Percentiles rank a stretch among this genome's conserved stretches.
phyloP scores from a whole-genome alignment of 2,329 filamentous ascomycete genomes.

The Fusarium begoniae region DNA sequence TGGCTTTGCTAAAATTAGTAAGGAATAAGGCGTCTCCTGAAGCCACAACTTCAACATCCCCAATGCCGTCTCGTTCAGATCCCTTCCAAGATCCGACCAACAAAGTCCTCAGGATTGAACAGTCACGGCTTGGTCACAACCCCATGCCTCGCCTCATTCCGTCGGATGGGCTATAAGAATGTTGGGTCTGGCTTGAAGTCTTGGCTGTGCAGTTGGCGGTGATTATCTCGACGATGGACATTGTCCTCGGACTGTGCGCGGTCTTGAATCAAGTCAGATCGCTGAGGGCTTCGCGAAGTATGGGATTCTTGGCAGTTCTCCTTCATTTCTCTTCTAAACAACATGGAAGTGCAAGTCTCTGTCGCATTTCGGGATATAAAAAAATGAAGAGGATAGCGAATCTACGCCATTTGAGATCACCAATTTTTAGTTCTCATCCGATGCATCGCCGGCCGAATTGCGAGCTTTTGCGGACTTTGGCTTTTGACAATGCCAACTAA shows the following conservation, averaged over 20 bases:
- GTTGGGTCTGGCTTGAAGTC: accelerated
- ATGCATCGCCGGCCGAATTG: accelerated
- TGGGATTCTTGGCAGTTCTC: too few relatives aligned
- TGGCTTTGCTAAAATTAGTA: accelerated
- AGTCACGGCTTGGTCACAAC: accelerated
- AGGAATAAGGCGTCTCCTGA: accelerated
- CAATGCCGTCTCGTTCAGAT: not conserved
- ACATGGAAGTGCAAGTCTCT: too few relatives aligned
- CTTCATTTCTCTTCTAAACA: accelerated
- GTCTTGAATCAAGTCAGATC: not conserved
- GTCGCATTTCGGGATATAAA: accelerated
- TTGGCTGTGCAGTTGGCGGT: not conserved
- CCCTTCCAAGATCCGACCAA: not conserved
- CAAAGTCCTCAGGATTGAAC: not conserved
- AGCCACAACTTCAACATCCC: accelerated
- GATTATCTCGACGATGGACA: not conserved
- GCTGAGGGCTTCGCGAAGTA: too few relatives aligned
- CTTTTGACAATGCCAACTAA: accelerated
- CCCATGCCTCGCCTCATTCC: not conserved
- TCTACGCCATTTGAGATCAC: too few relatives aligned
- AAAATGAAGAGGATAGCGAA: too few relatives aligned
- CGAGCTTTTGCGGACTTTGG: too few relatives aligned
- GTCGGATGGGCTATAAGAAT: not conserved
- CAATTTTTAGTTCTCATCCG: too few relatives aligned
- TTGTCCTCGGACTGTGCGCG: not conserved